A percentile compares a stretch with the other conserved stretches of the same genome.
phyloP scores from a whole-genome alignment of 2,329 filamentous ascomycete genomes.

The Fusarium sulawesiense region DNA sequence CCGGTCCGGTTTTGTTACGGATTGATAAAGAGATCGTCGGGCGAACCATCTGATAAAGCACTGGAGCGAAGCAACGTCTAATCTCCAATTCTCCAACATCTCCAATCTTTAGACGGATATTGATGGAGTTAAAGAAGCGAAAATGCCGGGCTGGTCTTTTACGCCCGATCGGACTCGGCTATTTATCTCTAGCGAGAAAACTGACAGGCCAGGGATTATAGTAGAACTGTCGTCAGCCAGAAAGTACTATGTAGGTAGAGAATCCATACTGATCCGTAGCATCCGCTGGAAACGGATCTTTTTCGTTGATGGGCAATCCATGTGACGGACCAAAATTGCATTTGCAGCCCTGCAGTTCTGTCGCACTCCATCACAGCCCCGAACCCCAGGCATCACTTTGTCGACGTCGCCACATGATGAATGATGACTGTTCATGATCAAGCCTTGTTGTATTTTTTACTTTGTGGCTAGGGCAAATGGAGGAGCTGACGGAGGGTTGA shows the following conservation, averaged over 20 bases:
- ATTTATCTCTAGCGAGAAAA: slow-evolving; percentile 18
- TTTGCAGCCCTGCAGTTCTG: slow-evolving; percentile 37
- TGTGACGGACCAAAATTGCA: slow-evolving; percentile 45
- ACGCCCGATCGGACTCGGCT: slow-evolving; percentile 44
- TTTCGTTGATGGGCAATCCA: slow-evolving; percentile 44
- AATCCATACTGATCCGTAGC: slow-evolving; percentile 39
- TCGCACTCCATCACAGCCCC: neutral
- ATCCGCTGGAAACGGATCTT: slow-evolving; percentile 47
- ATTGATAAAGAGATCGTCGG: slow-evolving; percentile 27
- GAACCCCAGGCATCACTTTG: slow-evolving; percentile 7
- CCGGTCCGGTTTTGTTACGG: neutral
- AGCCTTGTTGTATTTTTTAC: slow-evolving; percentile 25
- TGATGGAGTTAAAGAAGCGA: slow-evolving; percentile 30
- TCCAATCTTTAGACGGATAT: slow-evolving; percentile 16
- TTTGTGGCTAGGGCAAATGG: slow-evolving; percentile 34
- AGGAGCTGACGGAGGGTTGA: slow-evolving; percentile 14
- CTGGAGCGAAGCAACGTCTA: neutral
- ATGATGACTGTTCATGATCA: slow-evolving; percentile 12
- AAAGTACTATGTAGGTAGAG: neutral
- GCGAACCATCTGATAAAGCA: slow-evolving; percentile 8
- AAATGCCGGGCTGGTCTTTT: slow-evolving; percentile 37
- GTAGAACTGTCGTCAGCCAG: slow-evolving; percentile 36
- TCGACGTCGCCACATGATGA: slow-evolving; percentile 34
- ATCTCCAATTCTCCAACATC: slow-evolving; percentile 26
- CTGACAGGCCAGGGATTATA: slow-evolving; percentile 28